Percentiles rank a stretch among this genome's conserved stretches.
These are phyloP conservation scores for Metschnikowia colocasiae DNA, from an alignment of 805 yeast species.

Conservation along the genomic window DNA sequence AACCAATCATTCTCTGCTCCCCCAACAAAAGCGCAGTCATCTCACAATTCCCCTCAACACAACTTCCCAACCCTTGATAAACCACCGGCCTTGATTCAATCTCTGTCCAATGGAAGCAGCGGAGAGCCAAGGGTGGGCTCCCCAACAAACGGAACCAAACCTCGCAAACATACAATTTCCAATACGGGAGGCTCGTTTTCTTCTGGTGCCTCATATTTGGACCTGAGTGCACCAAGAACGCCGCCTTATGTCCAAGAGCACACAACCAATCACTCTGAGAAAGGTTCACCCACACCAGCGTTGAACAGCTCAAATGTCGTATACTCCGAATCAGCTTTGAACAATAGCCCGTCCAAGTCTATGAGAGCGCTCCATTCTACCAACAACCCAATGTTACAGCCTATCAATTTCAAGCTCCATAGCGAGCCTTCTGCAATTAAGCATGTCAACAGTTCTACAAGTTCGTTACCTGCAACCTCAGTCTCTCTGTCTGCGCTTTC, in stretches of 20 bases:
- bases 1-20: conserved; percentile 7
- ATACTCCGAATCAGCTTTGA: conserved; percentile 16
- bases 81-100: conserved; percentile 42
- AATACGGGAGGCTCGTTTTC: conserved; percentile 25
- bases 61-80: conserved; percentile 26
- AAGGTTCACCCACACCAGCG: conserved; percentile 29
- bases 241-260: conserved; percentile 14
- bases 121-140: conserved; percentile 31
- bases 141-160: conserved; percentile 20
- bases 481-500: conserved; percentile 3
- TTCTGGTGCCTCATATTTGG: conserved; percentile 5
- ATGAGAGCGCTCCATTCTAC: conserved; percentile 50
- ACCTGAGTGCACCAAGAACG: conserved; percentile 13
- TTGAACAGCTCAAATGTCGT: conserved; percentile 9
- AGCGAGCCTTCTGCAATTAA: conserved; percentile 6
- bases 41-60: conserved; percentile 8
- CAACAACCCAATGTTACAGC: conserved; percentile 49
- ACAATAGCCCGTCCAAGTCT: conserved; percentile 38
- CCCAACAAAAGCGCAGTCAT: conserved; percentile 1
- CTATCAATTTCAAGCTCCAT: conserved; percentile 45
- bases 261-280: background rate
- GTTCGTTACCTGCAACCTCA: conserved; percentile 1
- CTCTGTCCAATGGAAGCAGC: conserved; percentile 42
- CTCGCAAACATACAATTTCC: conserved; percentile 39
- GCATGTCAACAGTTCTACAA: background rate